Conservation (phyloP, 139 green algal genomes). For the Auxenochlorella protothecoides region DNA sequence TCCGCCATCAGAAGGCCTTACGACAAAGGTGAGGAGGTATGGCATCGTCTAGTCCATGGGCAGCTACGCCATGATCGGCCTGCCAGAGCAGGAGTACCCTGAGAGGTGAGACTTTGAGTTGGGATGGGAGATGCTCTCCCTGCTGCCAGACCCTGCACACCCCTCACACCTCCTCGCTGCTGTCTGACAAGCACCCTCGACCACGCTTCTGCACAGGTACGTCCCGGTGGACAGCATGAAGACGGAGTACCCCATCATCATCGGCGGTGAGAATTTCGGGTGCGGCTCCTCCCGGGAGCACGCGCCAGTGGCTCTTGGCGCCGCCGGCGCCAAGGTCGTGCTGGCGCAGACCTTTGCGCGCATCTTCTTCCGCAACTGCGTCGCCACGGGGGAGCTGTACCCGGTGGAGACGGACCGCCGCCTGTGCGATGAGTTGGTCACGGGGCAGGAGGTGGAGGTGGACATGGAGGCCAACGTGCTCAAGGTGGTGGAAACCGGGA, state of each 20-base stretch:
- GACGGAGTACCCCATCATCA: conserved; percentile 83
- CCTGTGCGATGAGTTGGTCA: conserved; percentile 73
- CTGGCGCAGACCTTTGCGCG: conserved; percentile 86
- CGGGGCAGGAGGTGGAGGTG: conserved; percentile 76
- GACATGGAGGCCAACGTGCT: conserved; percentile 81
- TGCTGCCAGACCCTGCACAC: neutral
- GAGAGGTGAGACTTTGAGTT: no score
- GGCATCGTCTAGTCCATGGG: conserved; percentile 33
- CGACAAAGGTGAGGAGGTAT: no score
- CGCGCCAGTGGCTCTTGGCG: conserved; percentile 81
- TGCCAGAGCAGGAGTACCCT: conserved; percentile 69
- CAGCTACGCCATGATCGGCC: conserved; percentile 81
- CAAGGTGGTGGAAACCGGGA: conserved; percentile 64
- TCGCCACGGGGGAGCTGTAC: conserved; percentile 88
- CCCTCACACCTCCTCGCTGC: neutral
- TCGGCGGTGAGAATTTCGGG: conserved; percentile 89
- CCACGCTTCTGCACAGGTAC: conserved; percentile 29
- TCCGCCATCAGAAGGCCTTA: no score
- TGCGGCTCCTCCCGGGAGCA: conserved; percentile 90
- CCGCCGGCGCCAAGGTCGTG: conserved; percentile 55
- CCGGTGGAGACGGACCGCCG: conserved; percentile 68
- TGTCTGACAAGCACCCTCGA: neutral
- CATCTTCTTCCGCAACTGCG: conserved; percentile 97
- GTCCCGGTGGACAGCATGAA: conserved; percentile 76
- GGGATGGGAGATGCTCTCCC: no score